phyloP scores from a whole-genome alignment of 2,329 filamentous ascomycete genomes.

The Cladosporium sp. region DNA sequence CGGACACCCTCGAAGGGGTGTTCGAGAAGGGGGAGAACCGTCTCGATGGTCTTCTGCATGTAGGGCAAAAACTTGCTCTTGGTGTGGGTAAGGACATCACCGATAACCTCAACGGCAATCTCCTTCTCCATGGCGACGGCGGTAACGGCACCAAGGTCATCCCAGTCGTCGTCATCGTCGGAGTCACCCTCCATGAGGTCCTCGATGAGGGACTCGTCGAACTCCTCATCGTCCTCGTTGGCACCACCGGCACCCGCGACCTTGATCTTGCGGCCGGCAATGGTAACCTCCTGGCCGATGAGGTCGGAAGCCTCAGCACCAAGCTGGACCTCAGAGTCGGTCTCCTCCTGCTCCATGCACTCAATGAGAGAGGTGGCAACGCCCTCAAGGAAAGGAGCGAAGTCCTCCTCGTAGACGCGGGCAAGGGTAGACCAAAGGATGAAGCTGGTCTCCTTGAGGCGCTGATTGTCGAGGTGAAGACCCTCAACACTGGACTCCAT shows the following conservation, averaged over 20 bases:
- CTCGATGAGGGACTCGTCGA: constrained; percentile 36
- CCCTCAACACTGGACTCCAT: constrained; percentile 93
- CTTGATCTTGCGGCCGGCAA: constrained; percentile 82
- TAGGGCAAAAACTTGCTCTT: constrained; percentile 77
- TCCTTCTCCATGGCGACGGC: constrained; percentile 94
- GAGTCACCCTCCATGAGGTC: constrained; percentile 55
- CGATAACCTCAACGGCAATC: constrained; percentile 90
- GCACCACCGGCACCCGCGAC: constrained; percentile 56
- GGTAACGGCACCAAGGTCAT: constrained; percentile 77
- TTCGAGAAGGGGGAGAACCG: constrained; percentile 74
- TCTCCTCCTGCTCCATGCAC: constrained; percentile 84
- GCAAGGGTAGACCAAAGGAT: constrained; percentile 94
- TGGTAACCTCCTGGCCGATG: constrained; percentile 69
- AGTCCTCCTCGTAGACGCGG: constrained; percentile 85
- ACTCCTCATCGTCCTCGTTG: constrained; percentile 49
- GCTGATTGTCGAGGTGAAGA: constrained; percentile 79
- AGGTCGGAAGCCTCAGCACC: constrained; percentile 71
- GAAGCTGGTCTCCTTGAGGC: constrained; percentile 92
- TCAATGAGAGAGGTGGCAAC: constrained; percentile 78
- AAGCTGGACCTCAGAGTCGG: constrained; percentile 71
- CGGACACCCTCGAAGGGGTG: constrained; percentile 91
- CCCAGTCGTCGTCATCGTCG: constrained; percentile 76
- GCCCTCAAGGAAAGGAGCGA: constrained; percentile 71
- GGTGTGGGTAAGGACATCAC: constrained; percentile 84
- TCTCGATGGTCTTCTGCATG: constrained; percentile 82